Conservation (phyloP, 1,284 basidiomycete species). For the Ustilago nuda region DNA sequence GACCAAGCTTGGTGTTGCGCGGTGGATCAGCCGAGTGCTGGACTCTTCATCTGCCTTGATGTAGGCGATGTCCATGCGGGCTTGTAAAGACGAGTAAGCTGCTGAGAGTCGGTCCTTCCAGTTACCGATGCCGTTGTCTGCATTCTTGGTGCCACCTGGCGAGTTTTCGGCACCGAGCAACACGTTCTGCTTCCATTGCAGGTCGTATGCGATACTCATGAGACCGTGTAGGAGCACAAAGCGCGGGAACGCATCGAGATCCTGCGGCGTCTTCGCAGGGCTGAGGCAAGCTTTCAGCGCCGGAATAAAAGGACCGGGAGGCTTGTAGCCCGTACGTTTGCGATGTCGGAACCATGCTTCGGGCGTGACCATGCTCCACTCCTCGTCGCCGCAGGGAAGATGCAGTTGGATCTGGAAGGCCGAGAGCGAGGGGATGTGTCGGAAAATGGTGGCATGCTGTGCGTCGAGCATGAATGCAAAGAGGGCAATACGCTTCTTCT, state of each 20-base stretch:
- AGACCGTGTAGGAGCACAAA: constrained; percentile 57
- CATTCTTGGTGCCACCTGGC: constrained; percentile 26
- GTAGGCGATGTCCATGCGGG: constrained; percentile 52
- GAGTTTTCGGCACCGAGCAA: constrained; percentile 50
- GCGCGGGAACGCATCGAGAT: constrained; percentile 52
- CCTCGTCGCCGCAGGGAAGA: constrained; percentile 53
- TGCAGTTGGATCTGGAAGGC: constrained; percentile 56
- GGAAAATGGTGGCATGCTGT: constrained; percentile 56
- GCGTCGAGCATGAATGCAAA: constrained; percentile 59
- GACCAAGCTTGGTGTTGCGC: constrained; percentile 51
- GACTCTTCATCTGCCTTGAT: constrained; percentile 54
- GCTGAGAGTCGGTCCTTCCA: constrained; percentile 52
- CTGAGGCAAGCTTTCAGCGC: constrained; percentile 55
- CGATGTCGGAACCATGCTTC: constrained; percentile 49
- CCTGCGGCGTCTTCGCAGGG: constrained; percentile 50
- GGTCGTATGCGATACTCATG: constrained; percentile 59
- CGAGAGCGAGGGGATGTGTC: constrained; percentile 56
- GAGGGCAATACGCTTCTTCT: constrained; percentile 58
- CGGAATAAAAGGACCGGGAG: constrained; percentile 49
- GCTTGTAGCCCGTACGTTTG: constrained; percentile 44
- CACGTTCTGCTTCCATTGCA: constrained; percentile 60
- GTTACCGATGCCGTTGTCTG: constrained; percentile 42
- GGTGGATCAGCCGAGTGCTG: constrained; percentile 45
- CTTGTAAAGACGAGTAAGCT: constrained; percentile 47
- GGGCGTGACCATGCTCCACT: constrained; percentile 51